A percentile compares a stretch with the other conserved stretches of the same genome.
These are phyloP conservation scores for Myxozyma monticola DNA, from an alignment of 805 yeast genomes.

Conservation along the genomic window DNA sequence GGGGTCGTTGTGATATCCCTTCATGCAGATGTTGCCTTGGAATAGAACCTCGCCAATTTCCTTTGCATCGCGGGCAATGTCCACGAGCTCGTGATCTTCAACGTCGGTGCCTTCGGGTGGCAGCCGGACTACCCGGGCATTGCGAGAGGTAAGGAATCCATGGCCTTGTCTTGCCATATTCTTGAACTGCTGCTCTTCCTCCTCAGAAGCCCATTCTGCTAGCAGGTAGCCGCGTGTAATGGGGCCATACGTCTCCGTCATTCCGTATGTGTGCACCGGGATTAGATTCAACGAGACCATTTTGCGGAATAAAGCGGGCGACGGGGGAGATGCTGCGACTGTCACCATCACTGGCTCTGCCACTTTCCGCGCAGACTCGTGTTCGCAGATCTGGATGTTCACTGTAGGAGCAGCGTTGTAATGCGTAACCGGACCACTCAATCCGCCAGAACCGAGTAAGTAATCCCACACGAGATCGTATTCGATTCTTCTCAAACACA, in stretches of 20 bases:
- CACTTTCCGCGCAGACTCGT: conserved; percentile 35
- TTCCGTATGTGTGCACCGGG: conserved; percentile 42
- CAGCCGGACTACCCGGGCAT: conserved; percentile 35
- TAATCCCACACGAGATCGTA: conserved; percentile 39
- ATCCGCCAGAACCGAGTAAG: no score
- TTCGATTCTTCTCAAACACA: conserved; percentile 39
- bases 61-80: conserved; percentile 37
- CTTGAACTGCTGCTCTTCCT: conserved; percentile 34
- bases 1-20: conserved; percentile 39
- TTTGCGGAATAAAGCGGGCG: conserved; percentile 38
- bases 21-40: conserved; percentile 39
- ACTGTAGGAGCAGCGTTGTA: conserved; percentile 44
- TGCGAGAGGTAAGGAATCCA: conserved; percentile 36
- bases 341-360: conserved; percentile 37
- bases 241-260: conserved; percentile 43
- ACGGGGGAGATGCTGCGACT: conserved; percentile 44
- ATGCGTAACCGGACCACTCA: conserved; percentile 38
- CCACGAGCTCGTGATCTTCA: conserved; percentile 29
- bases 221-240: conserved; percentile 37
- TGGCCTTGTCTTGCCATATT: conserved; percentile 41
- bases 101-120: conserved; percentile 3
- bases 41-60: conserved; percentile 41
- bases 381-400: conserved; percentile 38
- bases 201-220: conserved; percentile 37
- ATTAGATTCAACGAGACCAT: conserved; percentile 38